These are phyloP conservation scores for Hymenoscyphus occultus DNA, from an alignment of 2,329 filamentous ascomycete species.

Conservation along the genomic window DNA sequence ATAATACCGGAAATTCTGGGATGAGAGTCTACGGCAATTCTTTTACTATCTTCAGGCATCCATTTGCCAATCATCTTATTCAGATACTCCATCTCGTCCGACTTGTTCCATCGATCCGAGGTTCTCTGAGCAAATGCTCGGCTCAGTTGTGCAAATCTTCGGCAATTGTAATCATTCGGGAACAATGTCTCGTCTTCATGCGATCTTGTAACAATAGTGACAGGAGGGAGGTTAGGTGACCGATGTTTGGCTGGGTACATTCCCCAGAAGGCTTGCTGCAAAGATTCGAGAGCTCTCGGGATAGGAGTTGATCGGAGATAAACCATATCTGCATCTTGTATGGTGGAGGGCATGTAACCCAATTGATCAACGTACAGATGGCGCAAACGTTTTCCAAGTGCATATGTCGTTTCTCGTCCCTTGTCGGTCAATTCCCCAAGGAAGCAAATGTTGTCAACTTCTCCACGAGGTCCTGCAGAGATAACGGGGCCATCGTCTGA, in stretches of 20 bases:
- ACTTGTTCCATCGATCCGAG: conserved; percentile 70
- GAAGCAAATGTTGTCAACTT: conserved; percentile 80
- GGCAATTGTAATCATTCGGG: conserved; percentile 73
- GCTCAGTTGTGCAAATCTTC: conserved; percentile 66
- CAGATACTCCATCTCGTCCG: conserved; percentile 79
- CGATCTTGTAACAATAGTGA: conserved; percentile 63
- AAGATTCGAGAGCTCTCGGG: conserved; percentile 71
- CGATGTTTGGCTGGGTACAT: conserved; percentile 63
- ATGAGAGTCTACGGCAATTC: conserved; percentile 77
- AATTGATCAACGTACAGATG: conserved; percentile 73
- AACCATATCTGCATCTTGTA: conserved; percentile 56
- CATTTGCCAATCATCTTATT: conserved; percentile 75
- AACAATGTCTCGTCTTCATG: conserved; percentile 73
- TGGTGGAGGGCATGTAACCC: conserved; percentile 61
- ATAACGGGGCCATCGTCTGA: conserved; percentile 65
- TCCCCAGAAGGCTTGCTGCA: conserved; percentile 72
- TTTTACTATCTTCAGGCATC: conserved; percentile 70
- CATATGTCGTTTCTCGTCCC: conserved; percentile 68
- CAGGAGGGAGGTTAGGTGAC: conserved; percentile 52
- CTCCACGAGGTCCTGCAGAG: conserved; percentile 63
- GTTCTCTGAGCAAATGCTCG: conserved; percentile 70
- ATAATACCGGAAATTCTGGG: conserved; percentile 86
- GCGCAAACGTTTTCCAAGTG: conserved; percentile 65
- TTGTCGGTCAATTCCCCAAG: conserved; percentile 73
- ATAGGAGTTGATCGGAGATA: conserved; percentile 74